Evolutionary conservation across 2,329 filamentous ascomycete species (phyloP).

Genomic region (Xylariaceae sp.): DNA sequence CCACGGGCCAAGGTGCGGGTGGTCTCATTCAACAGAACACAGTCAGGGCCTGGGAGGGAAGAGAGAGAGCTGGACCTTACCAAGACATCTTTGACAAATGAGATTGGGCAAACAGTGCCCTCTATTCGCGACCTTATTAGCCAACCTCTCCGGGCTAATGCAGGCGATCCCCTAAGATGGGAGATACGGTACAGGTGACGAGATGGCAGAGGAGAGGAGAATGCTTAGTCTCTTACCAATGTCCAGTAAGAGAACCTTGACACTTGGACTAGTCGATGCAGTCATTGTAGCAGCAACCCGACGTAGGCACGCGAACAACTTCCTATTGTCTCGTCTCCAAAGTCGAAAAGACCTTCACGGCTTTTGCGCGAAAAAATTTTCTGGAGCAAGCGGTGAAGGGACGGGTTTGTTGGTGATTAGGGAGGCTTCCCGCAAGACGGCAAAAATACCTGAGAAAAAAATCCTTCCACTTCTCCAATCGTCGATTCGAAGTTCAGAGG

Average conservation of each 20-base stretch:
- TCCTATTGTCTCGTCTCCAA: no score
- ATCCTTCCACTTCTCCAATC: no score
- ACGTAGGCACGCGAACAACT: no score
- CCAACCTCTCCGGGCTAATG: conserved; percentile 34
- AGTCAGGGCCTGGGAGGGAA: conserved; percentile 7
- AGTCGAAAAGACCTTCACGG: no score
- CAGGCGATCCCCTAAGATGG: conserved; percentile 23
- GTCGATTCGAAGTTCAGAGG: no score
- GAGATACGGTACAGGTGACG: conserved; percentile 11
- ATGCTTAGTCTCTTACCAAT: conserved; percentile 44
- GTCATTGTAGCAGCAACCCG: conserved; percentile 27
- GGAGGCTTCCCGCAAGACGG: no score
- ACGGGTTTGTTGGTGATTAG: conserved; percentile 3
- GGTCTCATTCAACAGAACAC: conserved; percentile 1
- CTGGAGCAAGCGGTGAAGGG: conserved; percentile 12
- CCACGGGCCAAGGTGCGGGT: conserved; percentile 1
- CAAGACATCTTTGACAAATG: conserved; percentile 76
- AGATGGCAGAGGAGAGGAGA: conserved; percentile 18
- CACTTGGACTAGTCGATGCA: conserved; percentile 24
- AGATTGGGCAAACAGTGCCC: conserved; percentile 77
- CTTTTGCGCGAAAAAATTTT: not conserved
- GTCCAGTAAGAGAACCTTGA: conserved; percentile 50
- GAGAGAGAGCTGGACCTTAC: conserved; percentile 47
- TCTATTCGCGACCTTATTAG: conserved; percentile 49
- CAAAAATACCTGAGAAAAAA: no score